Conservation (phyloP, 1,139 yeast species). For the Suhomyces atakaporum region DNA sequence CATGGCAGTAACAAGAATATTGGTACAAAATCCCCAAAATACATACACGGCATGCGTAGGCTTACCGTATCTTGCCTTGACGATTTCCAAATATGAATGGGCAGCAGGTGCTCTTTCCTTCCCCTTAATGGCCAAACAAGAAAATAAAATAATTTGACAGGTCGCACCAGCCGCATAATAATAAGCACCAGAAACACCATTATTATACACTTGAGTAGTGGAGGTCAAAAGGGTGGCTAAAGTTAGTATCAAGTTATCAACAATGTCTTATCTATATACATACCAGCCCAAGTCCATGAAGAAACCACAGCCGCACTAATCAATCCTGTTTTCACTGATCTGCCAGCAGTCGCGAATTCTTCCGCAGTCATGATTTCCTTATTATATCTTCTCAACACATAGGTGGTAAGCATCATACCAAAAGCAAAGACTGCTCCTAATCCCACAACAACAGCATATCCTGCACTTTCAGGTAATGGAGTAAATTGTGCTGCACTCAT, state of each 20-base stretch:
- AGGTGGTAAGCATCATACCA: conserved; percentile 78
- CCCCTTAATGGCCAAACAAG: conserved; percentile 72
- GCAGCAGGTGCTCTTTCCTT: conserved; percentile 74
- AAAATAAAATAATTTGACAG: conserved; percentile 71
- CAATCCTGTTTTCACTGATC: conserved; percentile 78
- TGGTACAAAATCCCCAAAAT: conserved; percentile 83
- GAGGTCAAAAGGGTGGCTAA: conserved; percentile 68
- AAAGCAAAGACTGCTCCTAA: conserved; percentile 78
- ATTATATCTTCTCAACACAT: conserved; percentile 69
- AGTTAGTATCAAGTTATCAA: conserved; percentile 6
- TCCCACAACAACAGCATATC: conserved; percentile 91
- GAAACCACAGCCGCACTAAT: conserved; percentile 87
- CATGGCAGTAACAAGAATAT: conserved; percentile 86
- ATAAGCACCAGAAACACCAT: conserved; percentile 76
- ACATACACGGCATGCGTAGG: conserved; percentile 67
- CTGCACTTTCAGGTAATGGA: conserved; percentile 72
- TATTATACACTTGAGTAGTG: conserved; percentile 72
- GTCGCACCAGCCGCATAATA: conserved; percentile 78
- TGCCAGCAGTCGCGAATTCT: conserved; percentile 86
- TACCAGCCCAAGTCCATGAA: conserved; percentile 90
- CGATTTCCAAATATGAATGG: conserved; percentile 73
- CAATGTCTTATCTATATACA: not conserved
- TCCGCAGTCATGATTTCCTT: conserved; percentile 84
- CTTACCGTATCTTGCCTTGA: conserved; percentile 69
- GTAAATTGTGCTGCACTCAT: conserved; percentile 12